These are phyloP conservation scores for Lactarius tabidus DNA, from an alignment of 768 basidiomycete species.

Conservation along the genomic window DNA sequence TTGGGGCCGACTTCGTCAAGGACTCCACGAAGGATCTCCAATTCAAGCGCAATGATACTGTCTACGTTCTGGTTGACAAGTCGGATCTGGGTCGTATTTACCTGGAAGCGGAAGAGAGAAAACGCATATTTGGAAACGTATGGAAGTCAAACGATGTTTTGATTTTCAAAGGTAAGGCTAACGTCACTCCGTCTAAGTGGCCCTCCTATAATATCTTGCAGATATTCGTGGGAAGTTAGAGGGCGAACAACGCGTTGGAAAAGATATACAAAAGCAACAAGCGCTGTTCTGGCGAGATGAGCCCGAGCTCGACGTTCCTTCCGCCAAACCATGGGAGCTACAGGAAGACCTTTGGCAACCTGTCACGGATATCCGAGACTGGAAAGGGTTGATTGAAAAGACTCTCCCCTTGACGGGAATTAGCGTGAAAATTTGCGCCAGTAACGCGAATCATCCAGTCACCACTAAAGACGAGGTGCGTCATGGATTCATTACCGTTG, in stretches of 20 bases:
- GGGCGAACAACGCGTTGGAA: not conserved
- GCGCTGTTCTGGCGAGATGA: not conserved
- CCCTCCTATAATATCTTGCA: not conserved
- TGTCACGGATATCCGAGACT: not conserved
- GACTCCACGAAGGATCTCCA: not conserved
- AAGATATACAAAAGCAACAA: not conserved
- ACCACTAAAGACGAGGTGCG: not conserved
- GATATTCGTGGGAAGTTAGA: not conserved
- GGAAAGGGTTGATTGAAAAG: not conserved
- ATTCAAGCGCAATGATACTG: not conserved
- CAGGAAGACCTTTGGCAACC: not conserved
- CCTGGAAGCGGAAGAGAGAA: not conserved
- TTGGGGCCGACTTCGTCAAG: not conserved
- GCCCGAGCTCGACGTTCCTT: not conserved
- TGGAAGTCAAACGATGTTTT: not conserved
- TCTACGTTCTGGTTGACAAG: conserved; percentile 8
- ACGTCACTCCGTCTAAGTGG: not conserved
- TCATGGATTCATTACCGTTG: not conserved
- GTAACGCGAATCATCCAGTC: not conserved
- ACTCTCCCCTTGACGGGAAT: not conserved
- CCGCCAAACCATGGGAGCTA: not conserved
- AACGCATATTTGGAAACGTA: not conserved
- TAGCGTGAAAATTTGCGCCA: not conserved
- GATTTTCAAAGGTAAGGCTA: not conserved
- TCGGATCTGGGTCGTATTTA: not conserved